Percentiles rank a stretch among this genome's conserved stretches.
Conservation (phyloP, 1,139 yeast species). For the Nadsonia starkeyi-henricii region DNA sequence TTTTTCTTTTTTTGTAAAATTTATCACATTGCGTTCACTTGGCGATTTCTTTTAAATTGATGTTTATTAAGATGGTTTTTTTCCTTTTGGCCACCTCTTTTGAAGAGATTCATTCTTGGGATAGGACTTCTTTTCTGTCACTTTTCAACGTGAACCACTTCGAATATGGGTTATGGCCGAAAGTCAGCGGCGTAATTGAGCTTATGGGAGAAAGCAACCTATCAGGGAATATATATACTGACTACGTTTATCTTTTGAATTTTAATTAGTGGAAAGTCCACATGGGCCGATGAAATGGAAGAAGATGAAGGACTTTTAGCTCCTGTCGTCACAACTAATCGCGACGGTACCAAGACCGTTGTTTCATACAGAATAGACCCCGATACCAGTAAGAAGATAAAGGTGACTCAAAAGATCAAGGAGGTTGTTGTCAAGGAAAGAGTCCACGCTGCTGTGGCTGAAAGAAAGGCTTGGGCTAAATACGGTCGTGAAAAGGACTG, state of each 20-base stretch:
- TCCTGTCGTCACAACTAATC: conserved; percentile 59
- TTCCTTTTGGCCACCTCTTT: no score
- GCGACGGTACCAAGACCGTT: conserved; percentile 84
- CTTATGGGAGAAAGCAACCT: no score
- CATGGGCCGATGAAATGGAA: conserved; percentile 19
- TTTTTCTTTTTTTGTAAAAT: no score
- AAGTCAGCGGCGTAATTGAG: no score
- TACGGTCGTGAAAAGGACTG: conserved; percentile 73
- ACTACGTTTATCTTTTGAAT: conserved; percentile 2
- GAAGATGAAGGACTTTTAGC: conserved; percentile 17
- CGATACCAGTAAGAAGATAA: conserved; percentile 71
- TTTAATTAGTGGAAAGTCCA: conserved; percentile 7
- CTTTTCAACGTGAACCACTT: no score
- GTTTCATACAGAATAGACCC: conserved; percentile 57
- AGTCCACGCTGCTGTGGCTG: conserved; percentile 39
- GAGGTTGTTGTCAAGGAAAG: conserved; percentile 66
- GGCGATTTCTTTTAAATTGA: no score
- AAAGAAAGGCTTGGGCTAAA: conserved; percentile 35
- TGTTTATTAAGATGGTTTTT: no score
- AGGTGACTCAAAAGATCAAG: conserved; percentile 72
- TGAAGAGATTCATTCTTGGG: no score
- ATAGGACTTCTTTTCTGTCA: no score
- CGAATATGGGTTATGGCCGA: no score
- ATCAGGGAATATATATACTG: no score
- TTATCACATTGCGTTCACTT: no score